Evolutionary conservation across 176 grass and related monocot species (phyloP), one percentile per base, ranked within the genome.

Genomic region (Ensete glaucum): DNA sequence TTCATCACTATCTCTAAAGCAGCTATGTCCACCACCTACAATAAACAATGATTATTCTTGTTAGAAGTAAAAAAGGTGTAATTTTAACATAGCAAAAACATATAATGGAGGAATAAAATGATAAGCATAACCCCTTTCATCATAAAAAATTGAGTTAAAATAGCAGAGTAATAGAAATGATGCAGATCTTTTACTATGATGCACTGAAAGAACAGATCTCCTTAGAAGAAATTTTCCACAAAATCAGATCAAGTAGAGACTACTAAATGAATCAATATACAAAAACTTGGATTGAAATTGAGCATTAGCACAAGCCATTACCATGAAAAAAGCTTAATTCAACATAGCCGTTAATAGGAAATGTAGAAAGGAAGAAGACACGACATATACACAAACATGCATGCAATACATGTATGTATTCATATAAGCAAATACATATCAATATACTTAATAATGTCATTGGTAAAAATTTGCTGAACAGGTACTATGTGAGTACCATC

Each of bases 1-100:
- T 72, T 96, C 93, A 25, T 96, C 93, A 11, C 93, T 79, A 27
- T 96, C 89, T 80, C 73, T 86, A 75, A 96, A 88, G 77, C 72
- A 74, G 53, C 72, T 74, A 15, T 74, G 72, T 54, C 72, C 72
- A 74, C 72, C 72, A 17, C 72, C 72, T 74, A 56, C 9, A 34
- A 53, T 5, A 24, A 50, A 72, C 9, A 21, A 70, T 16, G 29
- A 9, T 25, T 25, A 50, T 17, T 70, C 11, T 52, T n/a, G 9
- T n/a, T 0, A 27, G 25, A 12, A 11, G 1, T 27, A 19, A 64
- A 64, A 10, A 64, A 23, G 22, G 9, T 23, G 20, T 10, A 23
- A 64, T 10, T 11, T 64, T 10, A 25, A 12, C n/a, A 3, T 64
- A 5, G 14, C 19, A 60, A 60, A 60, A 60, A 1, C 6, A 19